These are phyloP conservation scores for Xylaria sp. DNA, from an alignment of 2,329 filamentous ascomycete genomes.

Conservation along the genomic window DNA sequence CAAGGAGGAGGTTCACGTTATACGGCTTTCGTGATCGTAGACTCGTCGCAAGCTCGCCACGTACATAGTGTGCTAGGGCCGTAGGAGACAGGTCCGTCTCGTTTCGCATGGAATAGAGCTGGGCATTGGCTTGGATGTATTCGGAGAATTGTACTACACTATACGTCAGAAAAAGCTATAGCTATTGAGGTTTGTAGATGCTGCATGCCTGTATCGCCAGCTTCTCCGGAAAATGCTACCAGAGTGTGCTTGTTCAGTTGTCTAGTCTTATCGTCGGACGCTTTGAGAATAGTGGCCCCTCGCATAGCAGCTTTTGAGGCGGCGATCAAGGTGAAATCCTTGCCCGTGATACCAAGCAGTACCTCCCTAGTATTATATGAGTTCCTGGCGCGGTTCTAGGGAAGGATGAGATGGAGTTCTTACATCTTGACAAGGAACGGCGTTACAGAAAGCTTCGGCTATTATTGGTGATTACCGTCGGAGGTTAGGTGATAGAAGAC, in stretches of 20 bases:
- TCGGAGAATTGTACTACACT: conserved; percentile 93
- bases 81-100: conserved; percentile 89
- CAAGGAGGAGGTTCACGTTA: conserved; percentile 94
- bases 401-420: neutral
- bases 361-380: conserved; percentile 77
- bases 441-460: conserved; percentile 14
- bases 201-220: conserved; percentile 86
- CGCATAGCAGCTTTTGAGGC: conserved; percentile 98
- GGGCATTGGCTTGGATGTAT: conserved; percentile 97
- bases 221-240: conserved; percentile 95
- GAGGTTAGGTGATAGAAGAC: neutral
- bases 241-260: conserved; percentile 91
- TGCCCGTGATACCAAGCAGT: conserved; percentile 96
- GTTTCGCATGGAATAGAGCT: conserved; percentile 99
- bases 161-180: conserved; percentile 33
- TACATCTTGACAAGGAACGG: conserved; percentile 36
- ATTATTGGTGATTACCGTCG: neutral
- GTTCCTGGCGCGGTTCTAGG: neutral
- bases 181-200: neutral
- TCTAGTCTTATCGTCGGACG: conserved; percentile 95
- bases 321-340: conserved; percentile 98
- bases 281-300: conserved; percentile 94
- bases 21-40: conserved; percentile 93
- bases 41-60: conserved; percentile 89
- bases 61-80: conserved; percentile 91